Evolutionary conservation across 805 yeast species (phyloP).

Genomic region (Hanseniaspora jakobsenii): DNA sequence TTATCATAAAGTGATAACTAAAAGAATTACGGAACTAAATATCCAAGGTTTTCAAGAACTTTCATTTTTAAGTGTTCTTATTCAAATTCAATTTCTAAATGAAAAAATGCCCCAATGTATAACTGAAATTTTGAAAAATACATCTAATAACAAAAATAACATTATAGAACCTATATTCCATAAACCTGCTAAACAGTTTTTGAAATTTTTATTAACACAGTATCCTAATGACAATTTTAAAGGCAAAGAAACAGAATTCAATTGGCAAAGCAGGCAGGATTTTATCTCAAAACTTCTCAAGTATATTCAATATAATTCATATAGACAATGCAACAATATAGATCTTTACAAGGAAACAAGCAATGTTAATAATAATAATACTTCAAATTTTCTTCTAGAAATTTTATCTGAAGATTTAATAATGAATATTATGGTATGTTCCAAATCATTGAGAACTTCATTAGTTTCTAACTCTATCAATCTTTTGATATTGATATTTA

Average conservation of each 20-base stretch:
- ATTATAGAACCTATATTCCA: no score
- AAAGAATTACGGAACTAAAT: no score
- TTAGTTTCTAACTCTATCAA: conserved; percentile 48
- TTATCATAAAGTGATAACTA: no score
- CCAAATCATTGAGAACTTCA: conserved; percentile 71
- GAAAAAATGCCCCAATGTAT: no score
- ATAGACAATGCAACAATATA: conserved; percentile 30
- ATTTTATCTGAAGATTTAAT: conserved; percentile 31
- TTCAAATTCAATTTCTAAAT: no score
- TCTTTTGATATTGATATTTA: conserved; percentile 34
- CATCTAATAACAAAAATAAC: no score
- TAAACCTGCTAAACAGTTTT: no score
- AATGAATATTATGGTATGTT: conserved; percentile 56
- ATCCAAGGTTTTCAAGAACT: no score
- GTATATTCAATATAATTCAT: conserved; percentile 16
- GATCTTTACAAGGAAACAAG: no score
- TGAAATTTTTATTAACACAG: neutral
- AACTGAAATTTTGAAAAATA: no score
- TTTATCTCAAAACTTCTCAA: conserved; percentile 37
- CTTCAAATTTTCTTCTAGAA: conserved; percentile 28
- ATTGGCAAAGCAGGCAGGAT: conserved; percentile 69
- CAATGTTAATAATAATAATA: no score
- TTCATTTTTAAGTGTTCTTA: no score
- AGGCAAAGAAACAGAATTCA: conserved; percentile 67
- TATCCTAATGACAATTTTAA: conserved; percentile 40